Base-by-base conservation (phyloP, 805 yeast species). In the Lipomyces lipofer region DNA sequence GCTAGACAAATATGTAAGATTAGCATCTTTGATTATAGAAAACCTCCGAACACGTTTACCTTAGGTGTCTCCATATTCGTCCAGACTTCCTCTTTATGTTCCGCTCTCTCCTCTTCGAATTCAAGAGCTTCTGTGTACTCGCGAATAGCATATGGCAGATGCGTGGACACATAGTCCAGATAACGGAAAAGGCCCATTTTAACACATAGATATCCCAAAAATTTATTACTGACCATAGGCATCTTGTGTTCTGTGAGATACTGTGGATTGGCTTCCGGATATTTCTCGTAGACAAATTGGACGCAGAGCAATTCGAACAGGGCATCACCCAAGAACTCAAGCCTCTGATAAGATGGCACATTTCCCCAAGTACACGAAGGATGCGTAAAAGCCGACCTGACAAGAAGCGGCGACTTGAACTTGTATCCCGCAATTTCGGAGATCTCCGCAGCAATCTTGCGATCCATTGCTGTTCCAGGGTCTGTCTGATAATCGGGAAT, bases 311-410 rank as follows among this genome's bases (percentile, higher is more conserved):
- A 24, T 3, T 50, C 53, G 19, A 50, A 30, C 13, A 50, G 32
- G 10, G 53, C 53, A 22, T 50, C 49, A 3, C 53, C 53, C 9
- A 50, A 21, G 24, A 50, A 50, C 36, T 50, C 53, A 29, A 50
- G 42, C 24, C 47, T 46, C 39, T 50, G 47, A 28, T 50, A 50
- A 7, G 35, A 24, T 9, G 48, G 48, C 24, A 44, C 27, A 13
- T 15, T 22, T 3, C 42, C 32, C 32, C 25, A 4, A n/a, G 32
- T 15, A 29, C 36, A 32, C 2, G 49, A 32, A n/a, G 53, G 25
- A 13, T 50, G 53, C 29, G 47, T 50, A 33, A 50, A 35, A 2
- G 53, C 53, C 3, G 40, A 22, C 38, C 33, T 29, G 5, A 50
- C 19, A 17, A 50, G 33, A 15, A 29, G 15, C 1, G 46, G 40